Evolutionary conservation across 768 basidiomycete genomes (phyloP), one percentile per base, ranked within the genome.

Genomic region (Collybia mongolica): DNA sequence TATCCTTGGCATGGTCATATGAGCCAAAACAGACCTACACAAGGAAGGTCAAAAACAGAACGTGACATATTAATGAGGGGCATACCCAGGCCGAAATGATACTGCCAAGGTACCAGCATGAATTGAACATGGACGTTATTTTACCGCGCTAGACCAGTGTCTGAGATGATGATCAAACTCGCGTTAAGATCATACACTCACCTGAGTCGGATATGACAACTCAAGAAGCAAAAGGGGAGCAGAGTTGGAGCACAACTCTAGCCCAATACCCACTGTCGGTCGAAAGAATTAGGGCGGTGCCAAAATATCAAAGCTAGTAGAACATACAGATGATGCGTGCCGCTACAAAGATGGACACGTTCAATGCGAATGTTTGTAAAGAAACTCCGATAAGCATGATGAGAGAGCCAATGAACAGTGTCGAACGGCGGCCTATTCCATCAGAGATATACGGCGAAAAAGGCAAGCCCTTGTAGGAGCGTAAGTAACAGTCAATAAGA

Each of bases 31-130:
- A 75, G 12, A 72, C 68, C 71, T 73, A 26, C 11, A 32, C 11
- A 32, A n/a, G 39, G 42, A 32, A n/a, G 41, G 40, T 43, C 19
- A 38, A 12, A 46, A 48, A 37, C 36, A 42, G 18, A 6, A 19
- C n/a, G n/a, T 35, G 28, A 22, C 29, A 14, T 29, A 26, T 7
- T 19, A 19, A 22, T 47, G 48, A 39, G 29, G 24, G 18, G 40
- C 20, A 36, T 32, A 70, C 69, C 68, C 71, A 78, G 53, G 75
- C 75, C 60, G 82, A 80, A 36, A 83, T 64, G 51, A 88, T 83
- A 51, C 83, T 83, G 8, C 89, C 88, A 29, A 84, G 58, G 63
- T 90, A 90, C 88, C 88, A 90, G 43, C 75, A 77, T 0, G 84
- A 75, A 66, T 90, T 90, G 65, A 84, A 89, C 47, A 83, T 61